phyloP scores from a whole-genome alignment of 345 rosid species.

The Lagerstroemia speciosa region DNA sequence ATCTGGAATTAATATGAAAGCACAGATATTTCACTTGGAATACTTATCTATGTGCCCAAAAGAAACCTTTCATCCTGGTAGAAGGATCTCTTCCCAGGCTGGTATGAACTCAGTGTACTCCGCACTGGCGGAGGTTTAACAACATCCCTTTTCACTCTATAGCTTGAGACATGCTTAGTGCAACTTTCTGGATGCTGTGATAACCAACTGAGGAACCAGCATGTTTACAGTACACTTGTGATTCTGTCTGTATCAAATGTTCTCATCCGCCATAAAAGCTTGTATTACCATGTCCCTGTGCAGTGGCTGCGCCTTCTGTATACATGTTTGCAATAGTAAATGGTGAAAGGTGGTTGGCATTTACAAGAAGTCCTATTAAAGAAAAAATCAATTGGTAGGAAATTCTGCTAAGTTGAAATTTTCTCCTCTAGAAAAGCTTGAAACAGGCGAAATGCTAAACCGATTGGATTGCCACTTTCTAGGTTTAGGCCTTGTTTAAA shows the following conservation, averaged over 20 bases:
- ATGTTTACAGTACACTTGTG: neutral
- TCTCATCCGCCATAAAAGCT: neutral
- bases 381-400: neutral
- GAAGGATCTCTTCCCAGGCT: too few species aligned
- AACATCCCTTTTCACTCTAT: neutral
- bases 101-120: neutral
- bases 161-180: neutral
- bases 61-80: too few species aligned
- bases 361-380: neutral
- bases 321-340: too few species aligned
- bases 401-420: neutral
- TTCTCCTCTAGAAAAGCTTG: neutral
- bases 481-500: neutral
- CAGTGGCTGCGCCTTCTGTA: neutral
- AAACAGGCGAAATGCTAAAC: neutral
- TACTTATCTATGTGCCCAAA: too few species aligned
- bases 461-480: neutral
- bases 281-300: neutral
- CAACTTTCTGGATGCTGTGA: neutral
- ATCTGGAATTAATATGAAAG: too few species aligned
- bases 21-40: too few species aligned
- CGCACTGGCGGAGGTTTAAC: neutral
- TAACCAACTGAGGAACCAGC: neutral
- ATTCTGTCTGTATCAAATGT: neutral
- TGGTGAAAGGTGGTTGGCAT: too few species aligned